Conservation (phyloP, 257 asterid genomes). For the Ballota nigra region DNA sequence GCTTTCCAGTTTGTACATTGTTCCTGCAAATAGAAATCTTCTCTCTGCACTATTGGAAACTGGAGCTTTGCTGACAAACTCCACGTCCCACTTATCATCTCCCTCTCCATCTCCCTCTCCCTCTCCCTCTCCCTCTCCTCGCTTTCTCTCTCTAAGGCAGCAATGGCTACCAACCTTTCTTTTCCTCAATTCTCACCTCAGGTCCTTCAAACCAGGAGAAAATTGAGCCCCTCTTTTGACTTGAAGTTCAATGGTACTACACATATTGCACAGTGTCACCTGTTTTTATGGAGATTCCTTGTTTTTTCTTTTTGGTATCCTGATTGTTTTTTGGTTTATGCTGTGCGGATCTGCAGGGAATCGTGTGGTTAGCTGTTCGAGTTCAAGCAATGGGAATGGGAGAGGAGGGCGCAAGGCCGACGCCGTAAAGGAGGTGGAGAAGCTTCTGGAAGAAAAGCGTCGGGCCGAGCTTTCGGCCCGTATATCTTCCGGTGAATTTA, state of each 20-base stretch:
- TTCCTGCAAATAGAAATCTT: background rate
- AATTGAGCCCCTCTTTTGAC: constrained; percentile 24
- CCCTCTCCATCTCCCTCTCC: background rate
- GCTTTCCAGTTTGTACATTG: constrained; percentile 14
- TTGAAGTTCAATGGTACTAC: constrained; percentile 33
- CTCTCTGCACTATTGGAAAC: background rate
- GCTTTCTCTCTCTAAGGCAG: constrained; percentile 19
- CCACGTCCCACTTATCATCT: constrained; percentile 30
- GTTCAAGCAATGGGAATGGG: constrained; percentile 43
- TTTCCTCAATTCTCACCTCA: constrained; percentile 50
- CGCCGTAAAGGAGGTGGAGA: constrained; percentile 55
- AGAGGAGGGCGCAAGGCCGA: constrained; percentile 40
- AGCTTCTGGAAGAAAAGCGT: constrained; percentile 58
- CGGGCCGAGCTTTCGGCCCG: constrained; percentile 85
- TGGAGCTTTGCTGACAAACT: constrained; percentile 12
- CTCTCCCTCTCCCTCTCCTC: too few species aligned
- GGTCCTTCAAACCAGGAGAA: constrained; percentile 28
- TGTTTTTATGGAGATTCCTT: background rate
- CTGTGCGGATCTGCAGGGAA: constrained; percentile 42
- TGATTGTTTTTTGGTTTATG: background rate
- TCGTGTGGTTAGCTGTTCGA: constrained; percentile 48
- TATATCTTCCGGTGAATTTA: constrained; percentile 80
- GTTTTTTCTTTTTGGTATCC: background rate
- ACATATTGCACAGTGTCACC: constrained; percentile 14
- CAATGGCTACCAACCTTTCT: constrained; percentile 62